A percentile compares a stretch with the other conserved stretches of the same genome.
Conservation (phyloP, 139 green algal species). For the Haematococcus sp. region DNA sequence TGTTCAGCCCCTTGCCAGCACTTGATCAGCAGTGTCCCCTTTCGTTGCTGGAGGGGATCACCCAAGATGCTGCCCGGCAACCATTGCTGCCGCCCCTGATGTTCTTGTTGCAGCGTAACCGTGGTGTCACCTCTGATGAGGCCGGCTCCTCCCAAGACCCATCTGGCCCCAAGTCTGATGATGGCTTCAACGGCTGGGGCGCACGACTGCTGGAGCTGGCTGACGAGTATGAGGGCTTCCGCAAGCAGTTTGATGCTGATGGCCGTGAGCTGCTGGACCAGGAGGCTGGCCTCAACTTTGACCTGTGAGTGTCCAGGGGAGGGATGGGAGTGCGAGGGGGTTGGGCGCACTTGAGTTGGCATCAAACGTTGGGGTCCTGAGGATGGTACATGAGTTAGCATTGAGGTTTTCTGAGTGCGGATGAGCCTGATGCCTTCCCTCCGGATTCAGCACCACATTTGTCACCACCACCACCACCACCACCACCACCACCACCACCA, state of each 20-base stretch:
- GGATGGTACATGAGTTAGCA: too few species aligned
- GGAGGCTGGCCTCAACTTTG: conserved; percentile 6
- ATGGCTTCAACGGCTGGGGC: conserved; percentile 14
- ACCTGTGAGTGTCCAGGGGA: too few species aligned
- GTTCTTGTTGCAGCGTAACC: neutral
- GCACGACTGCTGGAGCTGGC: conserved; percentile 2
- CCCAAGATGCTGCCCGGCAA: neutral
- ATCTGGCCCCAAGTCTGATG: neutral
- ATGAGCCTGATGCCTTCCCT: too few species aligned
- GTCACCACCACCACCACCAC: too few species aligned
- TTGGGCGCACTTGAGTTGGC: too few species aligned
- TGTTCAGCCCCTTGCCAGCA: neutral
- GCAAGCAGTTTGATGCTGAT: conserved; percentile 5
- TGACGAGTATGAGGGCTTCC: conserved; percentile 12
- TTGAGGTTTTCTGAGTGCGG: too few species aligned
- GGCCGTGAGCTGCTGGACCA: neutral
- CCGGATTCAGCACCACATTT: too few species aligned
- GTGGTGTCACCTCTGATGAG: neutral
- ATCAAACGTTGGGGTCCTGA: too few species aligned
- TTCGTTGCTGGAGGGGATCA: neutral
- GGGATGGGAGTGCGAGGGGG: too few species aligned
- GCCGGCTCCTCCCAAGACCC: neutral
- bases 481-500: too few species aligned
- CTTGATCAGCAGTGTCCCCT: neutral
- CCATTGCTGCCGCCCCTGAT: neutral